Evolutionary conservation across 2,329 filamentous ascomycete genomes (phyloP), one percentile per base, ranked within the genome.

Genomic region (Phaeosphaeriaceae sp.): DNA sequence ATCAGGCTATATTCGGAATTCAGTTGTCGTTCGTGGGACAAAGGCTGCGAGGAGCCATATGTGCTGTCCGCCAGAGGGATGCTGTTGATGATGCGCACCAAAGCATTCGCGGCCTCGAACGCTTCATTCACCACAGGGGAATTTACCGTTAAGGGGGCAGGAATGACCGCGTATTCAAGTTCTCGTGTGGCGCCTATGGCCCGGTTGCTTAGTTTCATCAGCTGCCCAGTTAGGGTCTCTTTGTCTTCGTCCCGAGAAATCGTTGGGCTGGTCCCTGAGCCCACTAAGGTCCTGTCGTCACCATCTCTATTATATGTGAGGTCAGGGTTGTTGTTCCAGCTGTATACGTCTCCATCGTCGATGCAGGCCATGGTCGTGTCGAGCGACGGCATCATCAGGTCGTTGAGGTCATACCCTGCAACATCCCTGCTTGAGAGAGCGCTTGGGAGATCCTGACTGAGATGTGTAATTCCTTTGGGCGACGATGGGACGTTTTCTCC

Each of bases 41-140:
- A 4, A 13, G 20, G 17, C 2, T 8, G 2, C 11, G 16, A 26
- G 9, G 6, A 23, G n/a, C n/a, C 37, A 8, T n/a, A 18, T 29
- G 21, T 28, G 21, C 11, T 28, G 12, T n/a, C 17, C 15, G 35
- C 35, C 3, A 26, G 23, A 21, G 43, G 34, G 16, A 47, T 29
- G 20, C 36, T 47, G 26, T 41, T 47, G 20, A 47, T 41, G 21
- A 47, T 42, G 4, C 44, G 21, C 28, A 41, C 18, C 34, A 47
- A 21, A 12, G 44, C n/a, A 18, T 39, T 47, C 21, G 44, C 28
- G 26, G n/a, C 37, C n/a, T 39, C 35, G n/a, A 41, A 47, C 11
- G 44, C 44, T 30, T 41, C 36, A 36, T 41, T 47, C 26, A 47
- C 36, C 34, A 6, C 18, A 6, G 44, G 44, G 3, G 44, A 47